Base-by-base conservation (phyloP, 2,329 filamentous ascomycete species). In the Grosmannia huntii region DNA sequence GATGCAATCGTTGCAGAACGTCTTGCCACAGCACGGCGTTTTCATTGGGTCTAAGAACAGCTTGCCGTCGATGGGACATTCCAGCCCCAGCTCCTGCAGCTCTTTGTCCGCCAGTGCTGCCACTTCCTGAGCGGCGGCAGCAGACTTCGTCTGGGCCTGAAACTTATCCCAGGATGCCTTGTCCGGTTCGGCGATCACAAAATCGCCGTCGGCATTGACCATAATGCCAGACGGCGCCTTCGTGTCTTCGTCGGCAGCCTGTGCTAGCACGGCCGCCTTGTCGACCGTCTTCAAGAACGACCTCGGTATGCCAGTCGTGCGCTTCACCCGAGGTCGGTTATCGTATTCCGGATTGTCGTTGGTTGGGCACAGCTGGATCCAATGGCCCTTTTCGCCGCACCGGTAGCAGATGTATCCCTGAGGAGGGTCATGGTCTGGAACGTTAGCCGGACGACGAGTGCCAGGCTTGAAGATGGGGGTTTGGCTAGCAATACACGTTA, bases 1-100 rank as follows among this genome's bases (percentile, higher is more conserved):
- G 75, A 99, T 96, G 86, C 94, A 99, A 72, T 96, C 90, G 83
- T 94, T 94, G 81, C 94, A 99, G 80, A 95, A 99, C 70, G 91
- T 96, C 82, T 88, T 95, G 76, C 88, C 83, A 80, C 94, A 99
- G 82, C 94, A 99, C 65, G 94, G 92, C 69, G 94, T 97, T 83
- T 96, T 95, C 81, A 95, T 94, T 81, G 94, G 92, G 72, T 96
- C 90, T 84, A 95, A 86, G 76, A 97, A 96, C 82, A 96, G 86
- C 74, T 89, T 91, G 76, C 95, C 95, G 84, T 97, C 94, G 79
- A 97, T 87, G 64, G 90, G 82, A 78, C 94, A 99, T 73, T 94
- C 87, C 69, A 99, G 78, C 64, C 92, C 92, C 67, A 83, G 86
- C 72, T 94, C 88, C 74, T 90, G 86, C 66, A 96, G 76, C 70